These are phyloP conservation scores for Penicillium waksmanii DNA, from an alignment of 495 filamentous ascomycete genomes.

Conservation along the genomic window DNA sequence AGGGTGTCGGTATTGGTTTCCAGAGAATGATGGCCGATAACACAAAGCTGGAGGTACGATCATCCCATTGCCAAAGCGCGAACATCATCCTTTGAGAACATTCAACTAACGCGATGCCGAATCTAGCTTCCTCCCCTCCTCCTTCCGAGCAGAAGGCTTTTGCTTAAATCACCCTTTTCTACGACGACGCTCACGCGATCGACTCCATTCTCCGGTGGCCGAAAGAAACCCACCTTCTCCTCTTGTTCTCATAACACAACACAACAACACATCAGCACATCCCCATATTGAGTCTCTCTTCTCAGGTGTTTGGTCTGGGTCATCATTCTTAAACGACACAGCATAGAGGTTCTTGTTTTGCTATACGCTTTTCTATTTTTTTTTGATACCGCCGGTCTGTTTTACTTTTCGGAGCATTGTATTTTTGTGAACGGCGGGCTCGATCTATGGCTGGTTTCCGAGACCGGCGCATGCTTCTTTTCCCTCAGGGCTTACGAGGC, in stretches of 20 bases:
- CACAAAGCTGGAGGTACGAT: constrained; percentile 76
- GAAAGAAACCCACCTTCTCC: constrained; percentile 18
- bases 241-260: constrained; percentile 37
- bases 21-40: constrained; percentile 94
- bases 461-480: constrained; percentile 24
- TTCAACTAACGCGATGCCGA: not conserved
- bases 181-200: constrained; percentile 16
- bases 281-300: constrained; percentile 46
- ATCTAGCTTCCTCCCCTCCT: constrained; percentile 48
- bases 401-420: constrained; percentile 33
- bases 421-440: constrained; percentile 38
- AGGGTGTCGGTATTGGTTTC: constrained; percentile 96
- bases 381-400: constrained; percentile 29
- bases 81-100: not conserved
- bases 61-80: not conserved
- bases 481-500: constrained; percentile 6
- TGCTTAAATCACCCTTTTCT: constrained; percentile 34
- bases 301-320: constrained; percentile 50
- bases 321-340: constrained; percentile 45
- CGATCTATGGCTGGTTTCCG: constrained; percentile 28
- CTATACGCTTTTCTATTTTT: constrained; percentile 25
- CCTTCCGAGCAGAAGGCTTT: constrained; percentile 46
- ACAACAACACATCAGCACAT: constrained; percentile 6
- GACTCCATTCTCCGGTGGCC: constrained; percentile 19
- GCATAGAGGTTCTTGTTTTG: constrained; percentile 45